Conservation (phyloP, 192 early-diverging fungal genomes). For the Umbelopsis vinacea region DNA sequence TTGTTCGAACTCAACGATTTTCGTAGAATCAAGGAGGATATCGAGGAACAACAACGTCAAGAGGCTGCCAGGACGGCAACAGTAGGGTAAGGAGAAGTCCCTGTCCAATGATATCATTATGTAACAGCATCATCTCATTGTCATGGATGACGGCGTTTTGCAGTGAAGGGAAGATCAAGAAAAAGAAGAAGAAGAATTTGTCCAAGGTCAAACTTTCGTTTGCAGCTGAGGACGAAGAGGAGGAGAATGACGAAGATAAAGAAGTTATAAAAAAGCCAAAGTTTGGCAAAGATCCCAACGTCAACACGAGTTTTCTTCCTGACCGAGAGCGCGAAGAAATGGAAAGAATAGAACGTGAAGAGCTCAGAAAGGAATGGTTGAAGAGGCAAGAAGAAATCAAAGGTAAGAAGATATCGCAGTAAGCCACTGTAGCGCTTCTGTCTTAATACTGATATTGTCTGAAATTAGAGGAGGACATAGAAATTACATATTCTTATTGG, state of each 20-base stretch:
- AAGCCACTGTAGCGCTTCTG: too few relatives aligned
- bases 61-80: constrained; percentile 67
- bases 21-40: constrained; percentile 77
- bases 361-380: constrained; percentile 83
- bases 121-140: neutral
- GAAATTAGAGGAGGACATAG: constrained; percentile 68
- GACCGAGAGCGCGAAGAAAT: constrained; percentile 85
- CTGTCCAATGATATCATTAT: neutral
- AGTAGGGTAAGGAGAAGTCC: constrained; percentile 34
- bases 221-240: constrained; percentile 65
- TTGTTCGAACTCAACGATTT: constrained; percentile 90
- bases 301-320: constrained; percentile 92
- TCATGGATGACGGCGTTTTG: neutral
- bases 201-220: constrained; percentile 76
- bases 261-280: constrained; percentile 48
- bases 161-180: constrained; percentile 58
- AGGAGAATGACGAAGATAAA: constrained; percentile 29
- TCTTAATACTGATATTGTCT: too few relatives aligned
- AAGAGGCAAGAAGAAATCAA: constrained; percentile 83
- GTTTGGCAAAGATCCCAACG: constrained; percentile 82
- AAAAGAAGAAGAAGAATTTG: constrained; percentile 69
- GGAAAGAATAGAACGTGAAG: constrained; percentile 74
- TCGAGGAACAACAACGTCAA: constrained; percentile 82
- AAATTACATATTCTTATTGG: constrained; percentile 94
- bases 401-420: constrained; percentile 42